A percentile compares a stretch with the other conserved stretches of the same genome.
These are phyloP conservation scores for Trichoderma guizhouense DNA, from an alignment of 2,329 filamentous ascomycete species.

Conservation along the genomic window DNA sequence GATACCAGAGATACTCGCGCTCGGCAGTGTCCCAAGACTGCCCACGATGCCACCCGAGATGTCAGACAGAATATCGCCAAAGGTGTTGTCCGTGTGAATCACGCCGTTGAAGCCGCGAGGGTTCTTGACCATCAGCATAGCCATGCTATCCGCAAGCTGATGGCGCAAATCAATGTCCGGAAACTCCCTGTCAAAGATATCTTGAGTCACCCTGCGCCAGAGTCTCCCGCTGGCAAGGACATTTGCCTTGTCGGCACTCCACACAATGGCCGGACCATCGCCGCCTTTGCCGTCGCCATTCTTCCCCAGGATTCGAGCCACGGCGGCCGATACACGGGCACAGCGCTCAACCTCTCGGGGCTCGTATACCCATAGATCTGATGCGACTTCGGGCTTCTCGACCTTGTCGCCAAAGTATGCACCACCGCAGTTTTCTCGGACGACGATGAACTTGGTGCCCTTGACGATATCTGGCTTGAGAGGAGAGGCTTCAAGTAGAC, in stretches of 20 bases:
- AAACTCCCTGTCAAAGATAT: conserved; percentile 42
- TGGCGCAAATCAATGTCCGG: conserved; percentile 41
- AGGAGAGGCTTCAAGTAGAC: conserved; percentile 39
- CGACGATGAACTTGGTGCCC: conserved; percentile 47
- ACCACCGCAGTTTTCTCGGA: conserved; percentile 50
- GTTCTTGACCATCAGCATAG: conserved; percentile 47
- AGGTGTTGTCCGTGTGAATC: conserved; percentile 47
- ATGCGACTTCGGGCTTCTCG: conserved; percentile 41
- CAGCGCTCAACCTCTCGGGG: conserved; percentile 45
- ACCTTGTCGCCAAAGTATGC: conserved; percentile 49
- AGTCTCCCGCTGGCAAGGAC: conserved; percentile 49
- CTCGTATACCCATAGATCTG: conserved; percentile 47
- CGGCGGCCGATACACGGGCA: conserved; percentile 43
- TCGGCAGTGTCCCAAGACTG: conserved; percentile 44
- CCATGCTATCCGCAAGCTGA: conserved; percentile 47
- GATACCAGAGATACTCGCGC: conserved; percentile 43
- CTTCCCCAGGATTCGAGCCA: conserved; percentile 36
- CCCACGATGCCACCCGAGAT: conserved; percentile 45
- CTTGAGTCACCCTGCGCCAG: conserved; percentile 43
- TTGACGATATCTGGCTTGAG: conserved; percentile 43
- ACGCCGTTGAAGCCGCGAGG: conserved; percentile 47
- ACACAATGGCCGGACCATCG: conserved; percentile 40
- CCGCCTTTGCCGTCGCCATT: conserved; percentile 25
- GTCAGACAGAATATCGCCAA: conserved; percentile 47
- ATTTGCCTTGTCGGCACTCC: conserved; percentile 51